These are phyloP conservation scores for Ophiocordyceps unilateralis DNA, from an alignment of 2,329 filamentous ascomycete genomes.

Conservation along the genomic window DNA sequence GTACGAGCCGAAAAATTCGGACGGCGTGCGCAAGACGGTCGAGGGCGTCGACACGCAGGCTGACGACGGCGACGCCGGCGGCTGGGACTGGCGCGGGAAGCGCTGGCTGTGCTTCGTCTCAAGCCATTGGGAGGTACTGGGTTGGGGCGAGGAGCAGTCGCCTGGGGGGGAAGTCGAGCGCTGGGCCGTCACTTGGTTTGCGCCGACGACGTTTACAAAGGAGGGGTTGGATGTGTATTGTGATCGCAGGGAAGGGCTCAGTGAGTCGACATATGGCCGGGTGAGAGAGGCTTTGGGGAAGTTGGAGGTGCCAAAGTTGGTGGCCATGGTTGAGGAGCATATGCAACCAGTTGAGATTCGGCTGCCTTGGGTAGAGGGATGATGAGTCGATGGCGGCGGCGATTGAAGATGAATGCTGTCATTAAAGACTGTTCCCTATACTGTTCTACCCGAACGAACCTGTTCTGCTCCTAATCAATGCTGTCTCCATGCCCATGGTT, in stretches of 20 bases:
- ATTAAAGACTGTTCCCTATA: not conserved
- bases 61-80: slow-evolving; percentile 8
- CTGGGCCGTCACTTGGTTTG: slow-evolving; percentile 77
- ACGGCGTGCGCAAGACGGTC: slow-evolving; percentile 38
- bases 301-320: slow-evolving; percentile 35
- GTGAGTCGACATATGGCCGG: slow-evolving; percentile 33
- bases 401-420: not conserved
- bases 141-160: slow-evolving; percentile 42
- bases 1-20: slow-evolving; percentile 38
- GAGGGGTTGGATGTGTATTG: slow-evolving; percentile 69
- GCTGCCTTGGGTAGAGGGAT: slow-evolving; percentile 28
- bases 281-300: slow-evolving; percentile 34
- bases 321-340: slow-evolving; percentile 26
- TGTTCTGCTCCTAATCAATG: no score
- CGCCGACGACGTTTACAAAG: slow-evolving; percentile 66
- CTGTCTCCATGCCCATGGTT: no score
- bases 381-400: not conserved
- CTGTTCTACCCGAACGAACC: not conserved
- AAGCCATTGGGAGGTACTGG: slow-evolving; percentile 68
- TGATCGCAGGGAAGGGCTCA: slow-evolving; percentile 41
- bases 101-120: slow-evolving; percentile 55
- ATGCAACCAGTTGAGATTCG: slow-evolving; percentile 34
- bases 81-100: slow-evolving; percentile 64
- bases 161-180: slow-evolving; percentile 27
- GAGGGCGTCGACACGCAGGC: slow-evolving; percentile 42